These are phyloP conservation scores for Penicillium macrosclerotiorum DNA, from an alignment of 495 filamentous ascomycete species.

Conservation along the genomic window DNA sequence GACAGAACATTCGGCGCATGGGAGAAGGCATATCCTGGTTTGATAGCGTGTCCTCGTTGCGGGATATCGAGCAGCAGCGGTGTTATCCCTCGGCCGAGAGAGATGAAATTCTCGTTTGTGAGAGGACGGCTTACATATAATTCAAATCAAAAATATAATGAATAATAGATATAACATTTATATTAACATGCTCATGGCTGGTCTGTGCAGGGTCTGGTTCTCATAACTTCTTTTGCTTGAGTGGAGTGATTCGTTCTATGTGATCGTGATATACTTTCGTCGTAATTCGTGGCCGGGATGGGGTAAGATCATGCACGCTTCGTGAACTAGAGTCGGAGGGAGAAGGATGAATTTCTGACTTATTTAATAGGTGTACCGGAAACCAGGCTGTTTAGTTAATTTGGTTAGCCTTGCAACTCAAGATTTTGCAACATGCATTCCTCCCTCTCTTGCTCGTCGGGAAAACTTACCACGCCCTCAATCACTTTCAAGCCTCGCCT, in stretches of 20 bases:
- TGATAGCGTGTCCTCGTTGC: slow-evolving; percentile 12
- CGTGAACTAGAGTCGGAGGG: too few relatives aligned
- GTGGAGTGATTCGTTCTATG: neutral
- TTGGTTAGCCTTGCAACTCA: too few relatives aligned
- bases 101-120: neutral
- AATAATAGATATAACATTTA: neutral
- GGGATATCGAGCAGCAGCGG: slow-evolving; percentile 19
- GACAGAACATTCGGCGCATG: neutral
- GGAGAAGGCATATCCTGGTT: neutral
- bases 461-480: slow-evolving; percentile 49
- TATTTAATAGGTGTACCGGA: slow-evolving; percentile 51
- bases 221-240: too few relatives aligned
- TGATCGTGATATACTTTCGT: neutral
- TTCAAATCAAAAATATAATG: neutral
- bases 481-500: slow-evolving; percentile 45
- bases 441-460: slow-evolving; percentile 1
- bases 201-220: too few relatives aligned
- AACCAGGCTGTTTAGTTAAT: slow-evolving; percentile 43
- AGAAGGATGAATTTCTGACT: too few relatives aligned
- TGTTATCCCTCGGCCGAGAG: slow-evolving; percentile 5
- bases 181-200: too few relatives aligned
- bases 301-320: too few relatives aligned
- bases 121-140: neutral
- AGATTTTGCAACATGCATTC: too few relatives aligned
- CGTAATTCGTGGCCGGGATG: neutral